Evolutionary conservation across 257 asterid species (phyloP).

Genomic region (Ilex asprella): DNA sequence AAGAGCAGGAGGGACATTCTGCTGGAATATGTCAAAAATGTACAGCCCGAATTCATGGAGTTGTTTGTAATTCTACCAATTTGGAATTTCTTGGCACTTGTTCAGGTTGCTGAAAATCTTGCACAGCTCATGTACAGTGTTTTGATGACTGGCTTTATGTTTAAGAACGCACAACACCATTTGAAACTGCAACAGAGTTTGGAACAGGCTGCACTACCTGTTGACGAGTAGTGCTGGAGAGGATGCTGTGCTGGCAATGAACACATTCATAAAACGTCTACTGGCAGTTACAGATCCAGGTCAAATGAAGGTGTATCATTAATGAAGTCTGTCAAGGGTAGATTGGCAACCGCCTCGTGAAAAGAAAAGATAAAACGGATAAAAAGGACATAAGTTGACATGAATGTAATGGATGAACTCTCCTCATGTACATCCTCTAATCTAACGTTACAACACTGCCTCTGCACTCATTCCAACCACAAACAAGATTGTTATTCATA

Average conservation of each 20-base stretch:
- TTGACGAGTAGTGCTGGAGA: constrained; percentile 91
- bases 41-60: constrained; percentile 97
- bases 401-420: too few species aligned
- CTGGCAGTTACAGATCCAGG: constrained; percentile 83
- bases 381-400: too few species aligned
- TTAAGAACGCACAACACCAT: constrained; percentile 82
- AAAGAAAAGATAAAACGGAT: too few species aligned
- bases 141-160: constrained; percentile 99
- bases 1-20: constrained; percentile 85
- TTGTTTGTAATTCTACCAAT: constrained; percentile 75
- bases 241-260: constrained; percentile 89
- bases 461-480: too few species aligned
- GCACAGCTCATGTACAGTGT: constrained; percentile 98
- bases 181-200: constrained; percentile 90
- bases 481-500: too few species aligned
- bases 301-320: constrained; percentile 73
- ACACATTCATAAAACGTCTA: constrained; percentile 88
- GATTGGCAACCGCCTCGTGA: too few species aligned
- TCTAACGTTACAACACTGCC: too few species aligned
- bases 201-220: constrained; percentile 92
- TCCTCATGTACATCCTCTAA: too few species aligned
- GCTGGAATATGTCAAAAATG: constrained; percentile 91
- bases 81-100: constrained; percentile 26
- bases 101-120: constrained; percentile 92
- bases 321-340: too few species aligned